phyloP scores from a whole-genome alignment of 139 green algal genomes.

The Tetratostichococcus sp. region DNA sequence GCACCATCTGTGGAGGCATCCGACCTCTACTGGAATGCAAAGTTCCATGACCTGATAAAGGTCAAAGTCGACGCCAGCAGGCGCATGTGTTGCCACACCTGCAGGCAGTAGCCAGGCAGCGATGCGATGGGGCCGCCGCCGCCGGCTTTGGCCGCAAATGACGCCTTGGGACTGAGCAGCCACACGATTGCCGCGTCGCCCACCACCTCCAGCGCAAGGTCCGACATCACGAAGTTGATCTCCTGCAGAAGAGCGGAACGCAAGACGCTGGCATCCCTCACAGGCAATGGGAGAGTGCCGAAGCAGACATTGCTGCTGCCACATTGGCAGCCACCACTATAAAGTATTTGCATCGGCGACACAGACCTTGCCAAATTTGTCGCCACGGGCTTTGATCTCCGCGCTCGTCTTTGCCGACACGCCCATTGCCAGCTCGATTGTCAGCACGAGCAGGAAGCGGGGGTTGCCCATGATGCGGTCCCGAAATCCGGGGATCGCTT shows the following conservation, averaged over 20 bases:
- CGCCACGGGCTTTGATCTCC: conserved; percentile 11
- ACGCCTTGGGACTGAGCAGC: conserved; percentile 20
- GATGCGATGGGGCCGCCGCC: not conserved
- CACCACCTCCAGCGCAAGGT: conserved; percentile 28
- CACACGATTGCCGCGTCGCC: conserved; percentile 31
- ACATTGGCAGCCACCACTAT: too few species aligned
- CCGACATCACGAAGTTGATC: conserved; percentile 24
- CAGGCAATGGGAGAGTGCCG: too few species aligned
- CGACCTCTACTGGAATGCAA: too few species aligned
- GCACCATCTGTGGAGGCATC: too few species aligned
- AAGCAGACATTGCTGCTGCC: too few species aligned
- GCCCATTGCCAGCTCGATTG: conserved; percentile 20
- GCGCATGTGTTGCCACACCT: too few species aligned
- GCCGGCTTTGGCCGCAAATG: conserved; percentile 5
- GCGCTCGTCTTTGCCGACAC: conserved; percentile 16
- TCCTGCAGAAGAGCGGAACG: conserved; percentile 14
- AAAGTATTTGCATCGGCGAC: too few species aligned
- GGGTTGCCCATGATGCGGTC: conserved; percentile 29
- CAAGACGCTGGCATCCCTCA: too few species aligned
- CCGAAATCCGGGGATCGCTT: conserved; percentile 3
- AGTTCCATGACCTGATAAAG: too few species aligned
- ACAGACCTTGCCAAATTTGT: conserved; percentile 18
- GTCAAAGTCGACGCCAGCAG: too few species aligned
- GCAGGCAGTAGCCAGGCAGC: conserved; percentile 20
- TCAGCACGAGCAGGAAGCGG: conserved; percentile 25